Percentiles rank a stretch among this genome's conserved stretches.
Evolutionary conservation across 1,139 yeast species (phyloP).

Genomic region (Casaregolazyma lundiana): DNA sequence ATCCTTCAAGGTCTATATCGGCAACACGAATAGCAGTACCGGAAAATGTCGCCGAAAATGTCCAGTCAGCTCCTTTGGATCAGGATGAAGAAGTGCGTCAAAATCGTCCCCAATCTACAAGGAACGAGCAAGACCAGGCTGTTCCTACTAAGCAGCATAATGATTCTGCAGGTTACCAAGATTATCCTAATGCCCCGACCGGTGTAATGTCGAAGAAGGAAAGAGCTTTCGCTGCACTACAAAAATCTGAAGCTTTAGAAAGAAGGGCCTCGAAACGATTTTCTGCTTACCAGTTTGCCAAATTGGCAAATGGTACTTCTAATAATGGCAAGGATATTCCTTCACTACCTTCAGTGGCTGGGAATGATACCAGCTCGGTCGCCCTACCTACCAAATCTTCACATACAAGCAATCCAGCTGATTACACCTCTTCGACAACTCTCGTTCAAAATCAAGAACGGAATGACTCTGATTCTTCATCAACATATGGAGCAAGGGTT

Average conservation of each 20-base stretch:
- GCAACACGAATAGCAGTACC: neutral
- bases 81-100: neutral
- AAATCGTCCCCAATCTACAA: neutral
- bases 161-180: neutral
- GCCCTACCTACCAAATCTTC: conserved; percentile 27
- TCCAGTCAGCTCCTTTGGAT: neutral
- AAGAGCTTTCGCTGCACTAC: conserved; percentile 71
- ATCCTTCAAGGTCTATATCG: conserved; percentile 18
- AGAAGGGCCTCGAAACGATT: conserved; percentile 89
- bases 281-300: conserved; percentile 90
- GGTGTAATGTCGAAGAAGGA: conserved; percentile 19
- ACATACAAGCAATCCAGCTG: conserved; percentile 26
- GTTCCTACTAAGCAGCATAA: neutral
- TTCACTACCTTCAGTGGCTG: conserved; percentile 26
- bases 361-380: conserved; percentile 3
- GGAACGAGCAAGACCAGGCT: neutral
- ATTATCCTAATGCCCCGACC: neutral
- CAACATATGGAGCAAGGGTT: neutral
- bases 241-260: conserved; percentile 74
- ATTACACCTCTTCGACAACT: conserved; percentile 24
- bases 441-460: conserved; percentile 13
- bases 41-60: neutral
- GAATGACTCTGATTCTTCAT: neutral
- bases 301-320: conserved; percentile 48
- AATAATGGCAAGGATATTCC: conserved; percentile 27